Evolutionary conservation across 1,139 yeast genomes (phyloP).

Genomic region (Kurtzmaniella natalensis): DNA sequence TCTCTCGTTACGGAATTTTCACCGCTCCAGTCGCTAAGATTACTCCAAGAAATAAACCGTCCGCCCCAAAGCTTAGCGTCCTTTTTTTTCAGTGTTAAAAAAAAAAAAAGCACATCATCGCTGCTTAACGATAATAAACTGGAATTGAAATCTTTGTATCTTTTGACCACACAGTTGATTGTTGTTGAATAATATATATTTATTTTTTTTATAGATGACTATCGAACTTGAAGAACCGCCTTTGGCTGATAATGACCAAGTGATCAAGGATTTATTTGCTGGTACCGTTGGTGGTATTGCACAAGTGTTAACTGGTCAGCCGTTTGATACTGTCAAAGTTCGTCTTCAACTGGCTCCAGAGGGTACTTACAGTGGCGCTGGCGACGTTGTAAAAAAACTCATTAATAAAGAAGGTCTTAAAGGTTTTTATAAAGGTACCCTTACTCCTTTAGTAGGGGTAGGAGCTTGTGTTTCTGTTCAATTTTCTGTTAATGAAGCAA

Average conservation of each 20-base stretch:
- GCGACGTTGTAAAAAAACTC: conserved; percentile 70
- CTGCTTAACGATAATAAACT: too few species aligned
- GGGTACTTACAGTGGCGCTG: conserved; percentile 69
- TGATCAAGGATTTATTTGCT: conserved; percentile 75
- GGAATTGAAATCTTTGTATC: not conserved
- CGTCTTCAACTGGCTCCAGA: conserved; percentile 82
- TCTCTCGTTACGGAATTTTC: too few species aligned
- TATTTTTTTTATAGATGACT: conserved; percentile 22
- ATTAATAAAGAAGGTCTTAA: conserved; percentile 68
- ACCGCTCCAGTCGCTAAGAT: too few species aligned
- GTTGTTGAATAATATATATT: too few species aligned
- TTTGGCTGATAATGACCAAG: conserved; percentile 45
- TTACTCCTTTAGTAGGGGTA: conserved; percentile 81
- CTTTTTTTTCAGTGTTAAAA: too few species aligned
- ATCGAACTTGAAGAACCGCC: conserved; percentile 47
- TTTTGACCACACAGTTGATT: not conserved
- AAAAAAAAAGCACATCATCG: not conserved
- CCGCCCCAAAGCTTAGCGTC: too few species aligned
- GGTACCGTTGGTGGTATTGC: conserved; percentile 95
- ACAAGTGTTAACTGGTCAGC: conserved; percentile 94
- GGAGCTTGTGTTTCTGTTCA: conserved; percentile 89
- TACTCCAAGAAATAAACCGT: too few species aligned
- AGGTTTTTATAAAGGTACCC: conserved; percentile 88
- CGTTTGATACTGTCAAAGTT: conserved; percentile 92
- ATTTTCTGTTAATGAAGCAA: conserved; percentile 82